Evolutionary conservation across 768 basidiomycete species (phyloP).

Genomic region (Russula sp.): DNA sequence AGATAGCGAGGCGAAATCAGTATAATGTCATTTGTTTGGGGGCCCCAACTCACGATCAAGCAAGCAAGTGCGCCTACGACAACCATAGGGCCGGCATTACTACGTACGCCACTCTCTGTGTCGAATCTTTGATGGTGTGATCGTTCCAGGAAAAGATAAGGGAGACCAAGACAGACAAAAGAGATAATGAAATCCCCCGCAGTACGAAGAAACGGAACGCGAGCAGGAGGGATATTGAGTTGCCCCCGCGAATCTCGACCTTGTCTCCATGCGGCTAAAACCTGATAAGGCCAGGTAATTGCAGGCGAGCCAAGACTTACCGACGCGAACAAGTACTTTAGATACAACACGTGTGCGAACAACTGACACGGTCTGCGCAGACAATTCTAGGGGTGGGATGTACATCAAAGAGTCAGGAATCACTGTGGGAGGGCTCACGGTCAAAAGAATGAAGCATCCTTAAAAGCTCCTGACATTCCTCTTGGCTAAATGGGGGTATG

Average conservation of each 20-base stretch:
- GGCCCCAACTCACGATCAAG: slow-evolving; percentile 32
- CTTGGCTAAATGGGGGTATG: slow-evolving; percentile 67
- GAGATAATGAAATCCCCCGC: slow-evolving; percentile 58
- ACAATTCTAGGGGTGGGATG: slow-evolving; percentile 1
- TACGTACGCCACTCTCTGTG: slow-evolving; percentile 54
- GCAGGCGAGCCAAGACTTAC: slow-evolving; percentile 16
- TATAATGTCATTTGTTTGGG: slow-evolving; percentile 1
- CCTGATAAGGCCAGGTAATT: slow-evolving; percentile 1
- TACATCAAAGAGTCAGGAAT: not conserved
- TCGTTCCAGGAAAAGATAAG: slow-evolving; percentile 67
- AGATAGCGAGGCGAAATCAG: slow-evolving; percentile 17
- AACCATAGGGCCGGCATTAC: slow-evolving; percentile 53
- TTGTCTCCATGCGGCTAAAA: slow-evolving; percentile 28
- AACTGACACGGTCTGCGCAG: slow-evolving; percentile 12
- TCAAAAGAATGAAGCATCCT: slow-evolving; percentile 50
- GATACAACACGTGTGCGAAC: slow-evolving; percentile 30
- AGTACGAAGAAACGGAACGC: slow-evolving; percentile 47
- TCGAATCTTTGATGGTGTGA: slow-evolving; percentile 50
- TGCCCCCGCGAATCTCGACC: slow-evolving; percentile 9
- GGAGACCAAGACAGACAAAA: slow-evolving; percentile 71
- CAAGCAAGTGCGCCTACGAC: slow-evolving; percentile 57
- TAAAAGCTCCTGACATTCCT: slow-evolving; percentile 75
- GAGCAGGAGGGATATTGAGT: slow-evolving; percentile 11
- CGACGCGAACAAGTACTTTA: slow-evolving; percentile 28
- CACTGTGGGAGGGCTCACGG: slow-evolving; percentile 27